Conservation (phyloP, 192 early-diverging fungal species). For the Linderina pennispora region DNA sequence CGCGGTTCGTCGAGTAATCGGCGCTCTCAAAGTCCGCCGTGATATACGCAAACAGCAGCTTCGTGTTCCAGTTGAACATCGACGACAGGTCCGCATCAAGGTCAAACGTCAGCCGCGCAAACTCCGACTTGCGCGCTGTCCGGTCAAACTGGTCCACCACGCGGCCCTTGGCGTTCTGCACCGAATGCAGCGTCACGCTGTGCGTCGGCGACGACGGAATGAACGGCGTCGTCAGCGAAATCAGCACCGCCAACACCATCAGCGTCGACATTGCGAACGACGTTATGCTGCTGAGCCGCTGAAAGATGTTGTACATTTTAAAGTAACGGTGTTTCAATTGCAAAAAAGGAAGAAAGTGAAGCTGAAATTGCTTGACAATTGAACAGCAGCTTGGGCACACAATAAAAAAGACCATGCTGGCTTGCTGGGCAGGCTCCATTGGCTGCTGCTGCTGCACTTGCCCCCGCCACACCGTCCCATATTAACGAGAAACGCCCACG, state of each 20-base stretch:
- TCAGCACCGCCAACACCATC: conserved; percentile 34
- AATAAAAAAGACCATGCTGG: too few relatives aligned
- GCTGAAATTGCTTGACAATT: background rate
- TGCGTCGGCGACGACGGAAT: conserved; percentile 30
- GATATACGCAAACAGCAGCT: conserved; percentile 39
- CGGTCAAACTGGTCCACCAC: conserved; percentile 32
- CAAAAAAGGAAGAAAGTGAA: conserved; percentile 2
- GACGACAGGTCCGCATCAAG: conserved; percentile 40
- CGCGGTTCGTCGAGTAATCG: conserved; percentile 25
- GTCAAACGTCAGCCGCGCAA: conserved; percentile 42
- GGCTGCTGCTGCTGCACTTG: too few relatives aligned
- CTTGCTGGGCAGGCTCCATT: conserved; percentile 2
- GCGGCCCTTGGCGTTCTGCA: conserved; percentile 38
- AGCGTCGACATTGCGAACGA: conserved; percentile 46
- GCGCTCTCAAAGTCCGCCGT: conserved; percentile 28
- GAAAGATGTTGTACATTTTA: conserved; percentile 48
- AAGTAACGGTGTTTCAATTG: background rate
- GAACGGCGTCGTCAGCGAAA: conserved; percentile 29
- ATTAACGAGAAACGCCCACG: too few relatives aligned
- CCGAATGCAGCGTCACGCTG: conserved; percentile 19
- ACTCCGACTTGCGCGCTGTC: conserved; percentile 29
- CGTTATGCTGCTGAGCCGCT: conserved; percentile 39
- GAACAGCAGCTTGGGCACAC: background rate
- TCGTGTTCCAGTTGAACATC: conserved; percentile 50
- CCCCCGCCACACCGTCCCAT: too few relatives aligned